A percentile compares a stretch with the other conserved stretches of the same genome.
phyloP scores from a whole-genome alignment of 345 rosid genomes.

The Brassica juncea region DNA sequence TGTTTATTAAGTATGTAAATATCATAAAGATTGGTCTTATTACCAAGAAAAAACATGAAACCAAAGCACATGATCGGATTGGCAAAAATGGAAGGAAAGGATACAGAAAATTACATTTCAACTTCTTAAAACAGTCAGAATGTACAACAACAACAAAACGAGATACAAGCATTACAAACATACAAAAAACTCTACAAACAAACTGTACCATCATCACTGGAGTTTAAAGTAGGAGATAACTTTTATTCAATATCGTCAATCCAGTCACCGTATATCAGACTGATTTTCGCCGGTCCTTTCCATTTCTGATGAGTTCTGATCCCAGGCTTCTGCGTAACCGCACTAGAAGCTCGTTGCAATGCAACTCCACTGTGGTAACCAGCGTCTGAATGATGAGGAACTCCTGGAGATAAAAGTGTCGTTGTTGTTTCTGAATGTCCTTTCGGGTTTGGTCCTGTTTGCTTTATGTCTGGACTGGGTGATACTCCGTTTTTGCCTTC shows the following conservation, averaged over 20 bases:
- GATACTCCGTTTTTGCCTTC: constrained; percentile 62
- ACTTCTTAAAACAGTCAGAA: constrained; percentile 17
- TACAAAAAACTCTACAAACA: constrained; percentile 37
- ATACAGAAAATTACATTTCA: constrained; percentile 9
- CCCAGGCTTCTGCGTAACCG: constrained; percentile 70
- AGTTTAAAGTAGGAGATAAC: constrained; percentile 3
- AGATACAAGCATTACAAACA: constrained; percentile 31
- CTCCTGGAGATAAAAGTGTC: constrained; percentile 48
- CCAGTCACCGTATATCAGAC: constrained; percentile 99
- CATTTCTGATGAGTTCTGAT: constrained; percentile 87
- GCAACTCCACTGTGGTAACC: constrained; percentile 59
- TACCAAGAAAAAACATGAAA: background rate
- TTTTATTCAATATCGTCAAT: constrained; percentile 80
- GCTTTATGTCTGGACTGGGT: constrained; percentile 59
- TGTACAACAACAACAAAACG: constrained; percentile 33
- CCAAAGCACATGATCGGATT: background rate
- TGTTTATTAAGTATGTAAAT: background rate
- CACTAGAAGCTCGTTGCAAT: constrained; percentile 73
- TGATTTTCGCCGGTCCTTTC: constrained; percentile 97
- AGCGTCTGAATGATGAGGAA: constrained; percentile 56
- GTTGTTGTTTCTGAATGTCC: constrained; percentile 49
- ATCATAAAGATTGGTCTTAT: background rate
- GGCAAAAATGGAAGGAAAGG: background rate
- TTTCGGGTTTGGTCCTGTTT: constrained; percentile 59
- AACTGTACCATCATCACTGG: constrained; percentile 31